Evolutionary conservation across 495 filamentous ascomycete genomes (phyloP).

Genomic region (Neurospora cerealis): DNA sequence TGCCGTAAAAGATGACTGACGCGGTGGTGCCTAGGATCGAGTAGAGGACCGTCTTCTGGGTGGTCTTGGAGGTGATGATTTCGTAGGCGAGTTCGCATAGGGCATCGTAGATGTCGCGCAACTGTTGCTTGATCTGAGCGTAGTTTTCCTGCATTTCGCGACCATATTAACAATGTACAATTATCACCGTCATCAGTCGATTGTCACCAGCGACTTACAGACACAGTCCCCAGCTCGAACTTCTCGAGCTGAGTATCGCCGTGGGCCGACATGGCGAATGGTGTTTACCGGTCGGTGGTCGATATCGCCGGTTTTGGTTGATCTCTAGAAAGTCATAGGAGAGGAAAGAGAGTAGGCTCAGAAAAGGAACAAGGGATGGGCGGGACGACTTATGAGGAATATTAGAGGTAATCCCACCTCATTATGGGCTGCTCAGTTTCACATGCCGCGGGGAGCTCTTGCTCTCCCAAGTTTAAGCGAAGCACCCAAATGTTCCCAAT

Average conservation of each 20-base stretch:
- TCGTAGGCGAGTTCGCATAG: neutral
- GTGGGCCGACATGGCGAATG: neutral
- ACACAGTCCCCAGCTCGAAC: neutral
- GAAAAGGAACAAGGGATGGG: neutral
- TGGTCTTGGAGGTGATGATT: conserved; percentile 49
- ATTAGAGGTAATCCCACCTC: neutral
- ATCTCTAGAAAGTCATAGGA: neutral
- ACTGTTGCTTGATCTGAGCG: neutral
- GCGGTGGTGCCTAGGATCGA: conserved; percentile 53
- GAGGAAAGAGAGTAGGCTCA: neutral
- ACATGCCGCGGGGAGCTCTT: neutral
- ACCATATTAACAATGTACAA: neutral
- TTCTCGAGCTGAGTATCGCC: neutral
- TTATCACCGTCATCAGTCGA: neutral
- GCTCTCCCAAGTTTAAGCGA: neutral
- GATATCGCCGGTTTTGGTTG: neutral
- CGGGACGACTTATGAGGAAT: neutral
- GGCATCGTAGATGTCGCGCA: conserved; percentile 33
- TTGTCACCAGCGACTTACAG: neutral
- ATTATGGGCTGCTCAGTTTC: neutral
- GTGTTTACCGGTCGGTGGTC: neutral
- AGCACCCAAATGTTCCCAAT: neutral
- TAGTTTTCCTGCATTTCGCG: neutral
- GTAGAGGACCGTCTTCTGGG: conserved; percentile 61
- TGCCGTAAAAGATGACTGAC: conserved; percentile 46